Base-by-base conservation (phyloP, 768 basidiomycete species). In the Mycena rebaudengoi region DNA sequence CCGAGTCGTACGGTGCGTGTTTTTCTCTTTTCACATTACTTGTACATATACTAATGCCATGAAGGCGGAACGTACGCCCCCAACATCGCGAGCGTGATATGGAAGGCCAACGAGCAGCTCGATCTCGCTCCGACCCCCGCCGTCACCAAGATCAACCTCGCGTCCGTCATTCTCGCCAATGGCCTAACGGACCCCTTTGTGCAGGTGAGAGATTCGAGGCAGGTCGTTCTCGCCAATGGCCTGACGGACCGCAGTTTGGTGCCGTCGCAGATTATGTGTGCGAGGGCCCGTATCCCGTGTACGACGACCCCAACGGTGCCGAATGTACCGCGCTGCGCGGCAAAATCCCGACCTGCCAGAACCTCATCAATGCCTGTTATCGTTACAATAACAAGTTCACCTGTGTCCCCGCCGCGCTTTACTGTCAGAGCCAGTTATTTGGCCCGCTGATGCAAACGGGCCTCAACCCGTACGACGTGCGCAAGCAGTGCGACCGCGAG, bases 381-480 rank as follows among this genome's bases (percentile, higher is more conserved):
- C 71, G 81, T 44, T 86, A 76, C 64, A 76, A 83, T 63, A 87
- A 85, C 8, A 84, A 84, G 40, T 81, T 89, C n/a, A 80, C 87
- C 25, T 92, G 92, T 67, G 82, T 90, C 12, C 88, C 91, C 46
- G 95, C 95, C 3, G 78, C 80, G 2, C 70, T 95, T 39, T 96
- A 96, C 78, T 97, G 96, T 81, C 90, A 86, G 71, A 80, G 82
- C 32, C 91, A 93, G 73, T 75, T 96, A 13, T 86, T 87, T 62
- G 87, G 80, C 7, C 89, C 91, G 20, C 79, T 96, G 18, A 85
- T 90, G 74, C 85, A 87, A 73, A 79, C 83, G n/a, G 92, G 91
- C 3, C 74, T 90, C 48, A 99, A 98, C 78, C 89, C 93, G 10
- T 99, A 98, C 75, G 96, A 98, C 70, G 91, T 93, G 4, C 88